Conservation (phyloP, 257 asterid genomes). For the Nicotiana paniculata region DNA sequence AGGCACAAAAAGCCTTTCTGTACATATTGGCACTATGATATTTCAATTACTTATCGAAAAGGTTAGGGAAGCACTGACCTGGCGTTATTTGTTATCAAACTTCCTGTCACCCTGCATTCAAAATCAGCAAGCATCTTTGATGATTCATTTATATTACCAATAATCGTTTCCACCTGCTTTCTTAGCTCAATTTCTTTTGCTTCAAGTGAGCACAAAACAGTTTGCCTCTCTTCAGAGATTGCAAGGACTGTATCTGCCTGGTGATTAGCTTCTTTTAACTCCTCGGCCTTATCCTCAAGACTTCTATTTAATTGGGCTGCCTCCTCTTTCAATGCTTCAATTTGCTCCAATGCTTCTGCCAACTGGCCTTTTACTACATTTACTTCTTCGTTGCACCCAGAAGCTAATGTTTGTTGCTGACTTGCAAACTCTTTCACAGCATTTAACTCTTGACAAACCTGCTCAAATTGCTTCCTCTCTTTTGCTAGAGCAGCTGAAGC, state of each 20-base stretch:
- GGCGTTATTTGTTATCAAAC: constrained; percentile 24
- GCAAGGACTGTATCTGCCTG: constrained; percentile 29
- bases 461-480: constrained; percentile 43
- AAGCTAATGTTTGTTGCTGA: constrained; percentile 31
- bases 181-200: constrained; percentile 39
- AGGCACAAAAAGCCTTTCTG: background rate
- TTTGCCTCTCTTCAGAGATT: constrained; percentile 45
- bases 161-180: constrained; percentile 41
- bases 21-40: background rate
- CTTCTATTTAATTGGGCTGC: constrained; percentile 28
- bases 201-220: constrained; percentile 31
- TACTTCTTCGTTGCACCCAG: constrained; percentile 33
- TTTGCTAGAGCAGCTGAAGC: constrained; percentile 35
- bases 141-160: constrained; percentile 23
- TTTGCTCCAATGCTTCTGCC: constrained; percentile 41
- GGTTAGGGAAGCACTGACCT: constrained; percentile 40
- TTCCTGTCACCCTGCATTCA: constrained; percentile 43
- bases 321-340: constrained; percentile 30
- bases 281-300: constrained; percentile 31
- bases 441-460: constrained; percentile 41
- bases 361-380: constrained; percentile 35
- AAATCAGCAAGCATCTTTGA: constrained; percentile 42
- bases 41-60: background rate
- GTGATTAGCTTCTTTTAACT: constrained; percentile 35
- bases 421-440: constrained; percentile 37